phyloP scores from a whole-genome alignment of 345 rosid species.

The Clausena lansium region DNA sequence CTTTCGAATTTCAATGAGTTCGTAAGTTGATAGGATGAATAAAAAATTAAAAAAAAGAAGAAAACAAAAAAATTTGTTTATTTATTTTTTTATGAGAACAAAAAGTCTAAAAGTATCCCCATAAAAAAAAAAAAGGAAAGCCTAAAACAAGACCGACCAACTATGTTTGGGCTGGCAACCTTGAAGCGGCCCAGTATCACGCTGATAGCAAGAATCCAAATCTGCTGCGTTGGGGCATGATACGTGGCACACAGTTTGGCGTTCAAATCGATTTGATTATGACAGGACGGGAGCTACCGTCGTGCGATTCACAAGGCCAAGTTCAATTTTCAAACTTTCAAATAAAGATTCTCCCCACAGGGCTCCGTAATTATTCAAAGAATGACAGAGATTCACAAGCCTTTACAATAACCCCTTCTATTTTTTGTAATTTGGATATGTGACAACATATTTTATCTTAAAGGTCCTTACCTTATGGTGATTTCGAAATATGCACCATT shows the following conservation, averaged over 20 bases:
- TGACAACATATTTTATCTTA: background rate
- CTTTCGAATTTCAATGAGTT: too few species aligned
- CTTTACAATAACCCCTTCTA: background rate
- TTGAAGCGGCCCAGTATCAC: background rate
- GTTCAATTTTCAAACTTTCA: constrained; percentile 16
- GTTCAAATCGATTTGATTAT: background rate
- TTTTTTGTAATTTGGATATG: background rate
- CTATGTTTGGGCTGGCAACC: too few species aligned
- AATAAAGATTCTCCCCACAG: constrained; percentile 26
- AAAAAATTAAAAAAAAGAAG: too few species aligned
- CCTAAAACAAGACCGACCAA: too few species aligned
- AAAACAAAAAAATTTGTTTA: too few species aligned
- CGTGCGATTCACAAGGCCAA: background rate
- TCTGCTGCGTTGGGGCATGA: background rate
- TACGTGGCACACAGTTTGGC: background rate
- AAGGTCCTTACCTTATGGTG: background rate
- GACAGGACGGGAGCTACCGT: background rate
- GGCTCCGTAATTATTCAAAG: constrained; percentile 7
- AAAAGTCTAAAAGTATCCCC: too few species aligned
- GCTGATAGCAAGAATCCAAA: background rate
- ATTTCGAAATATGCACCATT: background rate
- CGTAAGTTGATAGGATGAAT: too few species aligned
- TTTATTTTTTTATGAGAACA: too few species aligned
- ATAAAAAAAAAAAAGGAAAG: too few species aligned
- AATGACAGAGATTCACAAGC: background rate